Evolutionary conservation across 78 protist genomes (phyloP).

Genomic region (Chrysochromulina tobinii): DNA sequence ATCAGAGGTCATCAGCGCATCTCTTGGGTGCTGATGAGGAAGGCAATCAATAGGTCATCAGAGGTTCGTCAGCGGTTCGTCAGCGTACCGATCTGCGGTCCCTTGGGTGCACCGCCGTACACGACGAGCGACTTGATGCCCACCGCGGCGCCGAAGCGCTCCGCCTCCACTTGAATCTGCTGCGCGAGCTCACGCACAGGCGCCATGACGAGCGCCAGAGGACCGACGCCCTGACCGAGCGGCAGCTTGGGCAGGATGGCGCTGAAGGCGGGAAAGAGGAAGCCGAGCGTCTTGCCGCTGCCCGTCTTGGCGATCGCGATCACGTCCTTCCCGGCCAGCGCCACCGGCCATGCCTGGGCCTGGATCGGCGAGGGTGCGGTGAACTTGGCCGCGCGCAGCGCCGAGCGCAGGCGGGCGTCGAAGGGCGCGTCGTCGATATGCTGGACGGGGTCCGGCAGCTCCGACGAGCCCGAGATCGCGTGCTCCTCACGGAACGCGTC

Average conservation of each 20-base stretch:
- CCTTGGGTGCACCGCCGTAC: slow-evolving; percentile 44
- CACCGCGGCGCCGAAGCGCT: not conserved
- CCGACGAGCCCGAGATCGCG: not conserved
- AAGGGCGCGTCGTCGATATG: slow-evolving; percentile 62
- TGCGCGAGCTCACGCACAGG: slow-evolving; percentile 30
- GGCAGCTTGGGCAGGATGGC: not conserved
- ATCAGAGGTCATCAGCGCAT: no score
- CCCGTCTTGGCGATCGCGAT: slow-evolving; percentile 95
- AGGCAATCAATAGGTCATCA: no score
- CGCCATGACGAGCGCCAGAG: slow-evolving; percentile 20
- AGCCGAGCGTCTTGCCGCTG: slow-evolving; percentile 97
- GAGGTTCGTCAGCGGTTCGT: slow-evolving; percentile 58
- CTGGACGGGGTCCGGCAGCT: slow-evolving; percentile 61
- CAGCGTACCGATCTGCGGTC: slow-evolving; percentile 37
- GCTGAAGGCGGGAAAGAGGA: slow-evolving; percentile 80
- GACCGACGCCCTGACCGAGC: not conserved
- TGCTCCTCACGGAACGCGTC: slow-evolving; percentile 11
- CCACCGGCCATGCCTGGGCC: slow-evolving; percentile 92
- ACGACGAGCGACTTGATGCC: not conserved
- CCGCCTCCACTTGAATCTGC: slow-evolving; percentile 29
- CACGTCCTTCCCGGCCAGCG: slow-evolving; percentile 80
- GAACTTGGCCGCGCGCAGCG: not conserved
- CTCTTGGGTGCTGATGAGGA: no score
- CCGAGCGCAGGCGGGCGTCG: slow-evolving; percentile 30
- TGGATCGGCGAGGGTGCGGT: slow-evolving; percentile 56